Percentiles rank a stretch among this genome's conserved stretches.
Conservation (phyloP, 805 yeast species). For the Saccharomycopsis schoenii region DNA sequence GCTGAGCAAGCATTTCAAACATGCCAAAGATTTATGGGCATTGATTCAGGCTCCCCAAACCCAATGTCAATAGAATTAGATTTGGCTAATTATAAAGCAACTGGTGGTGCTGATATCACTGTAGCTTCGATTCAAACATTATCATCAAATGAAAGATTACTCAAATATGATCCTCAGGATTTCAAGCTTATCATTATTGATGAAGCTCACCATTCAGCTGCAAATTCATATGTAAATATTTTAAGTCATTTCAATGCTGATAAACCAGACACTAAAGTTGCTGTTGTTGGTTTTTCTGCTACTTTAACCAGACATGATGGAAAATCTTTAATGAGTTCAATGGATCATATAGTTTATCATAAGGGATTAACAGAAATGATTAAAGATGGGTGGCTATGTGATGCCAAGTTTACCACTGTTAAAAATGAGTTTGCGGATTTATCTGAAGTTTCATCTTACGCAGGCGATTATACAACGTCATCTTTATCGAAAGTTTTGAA, state of each 20-base stretch:
- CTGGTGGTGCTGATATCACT: constrained; percentile 45
- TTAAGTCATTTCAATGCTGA: constrained; percentile 48
- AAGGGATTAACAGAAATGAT: constrained; percentile 59
- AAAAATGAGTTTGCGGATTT: constrained; percentile 23
- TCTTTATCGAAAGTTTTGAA: constrained; percentile 48
- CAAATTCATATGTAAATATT: constrained; percentile 51
- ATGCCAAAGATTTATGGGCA: constrained; percentile 39
- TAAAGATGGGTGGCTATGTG: constrained; percentile 55
- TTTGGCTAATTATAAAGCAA: constrained; percentile 28
- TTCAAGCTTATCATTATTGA: constrained; percentile 70
- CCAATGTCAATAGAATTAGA: constrained; percentile 66
- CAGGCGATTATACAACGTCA: constrained; percentile 45
- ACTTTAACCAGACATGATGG: constrained; percentile 76
- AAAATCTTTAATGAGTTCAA: constrained; percentile 41
- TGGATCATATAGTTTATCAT: constrained; percentile 70
- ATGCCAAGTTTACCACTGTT: constrained; percentile 55
- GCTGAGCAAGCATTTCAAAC: constrained; percentile 57
- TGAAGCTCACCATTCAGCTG: constrained; percentile 89
- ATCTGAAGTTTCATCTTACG: constrained; percentile 14
- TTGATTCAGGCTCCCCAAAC: constrained; percentile 21
- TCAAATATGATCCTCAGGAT: constrained; percentile 43
- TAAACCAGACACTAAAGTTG: constrained; percentile 32
- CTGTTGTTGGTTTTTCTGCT: constrained; percentile 80
- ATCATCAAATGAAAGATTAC: constrained; percentile 33
- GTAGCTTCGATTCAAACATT: constrained; percentile 74